A percentile compares a stretch with the other conserved stretches of the same genome.
Evolutionary conservation across 2,329 filamentous ascomycete species (phyloP).

Genomic region (Fusarium tupiense): DNA sequence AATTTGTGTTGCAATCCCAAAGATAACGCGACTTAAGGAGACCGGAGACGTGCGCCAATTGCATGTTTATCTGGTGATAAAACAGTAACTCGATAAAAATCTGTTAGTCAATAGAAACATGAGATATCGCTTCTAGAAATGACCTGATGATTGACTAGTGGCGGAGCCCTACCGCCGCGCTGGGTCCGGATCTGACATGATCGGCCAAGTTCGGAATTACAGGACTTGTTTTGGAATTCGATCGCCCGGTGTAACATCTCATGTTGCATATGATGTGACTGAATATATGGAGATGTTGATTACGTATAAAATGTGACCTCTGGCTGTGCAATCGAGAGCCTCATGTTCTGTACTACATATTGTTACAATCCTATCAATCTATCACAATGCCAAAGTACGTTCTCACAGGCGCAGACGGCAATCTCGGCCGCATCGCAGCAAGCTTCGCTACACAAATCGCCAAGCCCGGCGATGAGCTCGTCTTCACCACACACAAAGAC

Average conservation of each 20-base stretch:
- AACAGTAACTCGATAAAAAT: neutral
- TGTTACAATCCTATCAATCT: neutral
- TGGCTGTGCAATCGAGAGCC: neutral
- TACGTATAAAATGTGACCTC: neutral
- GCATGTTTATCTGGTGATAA: conserved; percentile 48
- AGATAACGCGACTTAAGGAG: neutral
- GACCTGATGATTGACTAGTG: conserved; percentile 13
- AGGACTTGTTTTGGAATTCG: neutral
- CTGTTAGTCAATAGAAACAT: neutral
- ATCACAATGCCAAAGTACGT: conserved; percentile 38
- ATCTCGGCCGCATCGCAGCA: conserved; percentile 37
- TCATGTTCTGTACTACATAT: neutral
- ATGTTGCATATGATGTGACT: neutral
- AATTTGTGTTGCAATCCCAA: too few species aligned
- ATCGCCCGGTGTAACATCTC: conserved; percentile 12
- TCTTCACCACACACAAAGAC: conserved; percentile 38
- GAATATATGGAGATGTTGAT: neutral
- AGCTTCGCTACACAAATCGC: conserved; percentile 36
- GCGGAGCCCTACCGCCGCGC: conserved; percentile 16
- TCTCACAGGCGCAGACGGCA: conserved; percentile 40
- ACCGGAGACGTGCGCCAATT: neutral
- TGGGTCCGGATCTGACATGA: conserved; percentile 24
- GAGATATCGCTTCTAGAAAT: conserved; percentile 2
- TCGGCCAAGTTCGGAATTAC: conserved; percentile 26
- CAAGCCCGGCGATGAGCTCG: conserved; percentile 35